A percentile compares a stretch with the other conserved stretches of the same genome.
These are phyloP conservation scores for Trichosporon sp. DNA, from an alignment of 1,284 basidiomycete species.

Conservation along the genomic window DNA sequence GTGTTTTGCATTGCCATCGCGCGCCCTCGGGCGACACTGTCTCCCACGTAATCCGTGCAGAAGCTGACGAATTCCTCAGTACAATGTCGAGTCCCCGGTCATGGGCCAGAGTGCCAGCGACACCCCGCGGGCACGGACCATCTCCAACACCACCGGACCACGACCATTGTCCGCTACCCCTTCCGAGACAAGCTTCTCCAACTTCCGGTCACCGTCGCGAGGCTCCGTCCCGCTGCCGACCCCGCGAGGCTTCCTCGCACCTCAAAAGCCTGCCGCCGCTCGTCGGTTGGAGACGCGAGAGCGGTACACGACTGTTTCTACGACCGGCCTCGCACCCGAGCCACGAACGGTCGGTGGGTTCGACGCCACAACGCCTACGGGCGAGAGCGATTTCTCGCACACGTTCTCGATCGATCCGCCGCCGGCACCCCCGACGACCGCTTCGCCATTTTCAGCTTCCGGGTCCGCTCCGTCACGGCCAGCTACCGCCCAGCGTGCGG, in stretches of 20 bases:
- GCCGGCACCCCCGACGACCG: neutral
- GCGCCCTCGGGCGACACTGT: neutral
- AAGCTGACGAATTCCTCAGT: slow-evolving; percentile 7
- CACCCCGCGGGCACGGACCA: slow-evolving; percentile 5
- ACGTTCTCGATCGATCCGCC: neutral
- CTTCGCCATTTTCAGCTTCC: neutral
- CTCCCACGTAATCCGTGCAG: neutral
- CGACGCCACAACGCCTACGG: neutral
- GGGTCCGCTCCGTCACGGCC: neutral
- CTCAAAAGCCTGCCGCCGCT: slow-evolving; percentile 42
- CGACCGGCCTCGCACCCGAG: slow-evolving; percentile 9
- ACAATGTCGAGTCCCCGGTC: slow-evolving; percentile 5
- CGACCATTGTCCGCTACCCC: slow-evolving; percentile 15
- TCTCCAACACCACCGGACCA: slow-evolving; percentile 13
- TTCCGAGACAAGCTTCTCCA: slow-evolving; percentile 17
- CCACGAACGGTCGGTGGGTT: slow-evolving; percentile 1
- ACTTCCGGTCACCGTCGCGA: slow-evolving; percentile 27
- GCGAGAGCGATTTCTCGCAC: slow-evolving; percentile 1
- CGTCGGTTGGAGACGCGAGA: slow-evolving; percentile 33
- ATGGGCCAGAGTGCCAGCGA: slow-evolving; percentile 10
- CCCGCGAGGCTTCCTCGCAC: slow-evolving; percentile 37
- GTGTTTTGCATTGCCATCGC: neutral
- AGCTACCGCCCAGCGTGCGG: neutral
- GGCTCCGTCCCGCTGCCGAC: slow-evolving; percentile 34
- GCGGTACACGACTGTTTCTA: slow-evolving; percentile 20